Evolutionary conservation across 2,329 filamentous ascomycete species (phyloP).

Genomic region (Diaporthe capsici): DNA sequence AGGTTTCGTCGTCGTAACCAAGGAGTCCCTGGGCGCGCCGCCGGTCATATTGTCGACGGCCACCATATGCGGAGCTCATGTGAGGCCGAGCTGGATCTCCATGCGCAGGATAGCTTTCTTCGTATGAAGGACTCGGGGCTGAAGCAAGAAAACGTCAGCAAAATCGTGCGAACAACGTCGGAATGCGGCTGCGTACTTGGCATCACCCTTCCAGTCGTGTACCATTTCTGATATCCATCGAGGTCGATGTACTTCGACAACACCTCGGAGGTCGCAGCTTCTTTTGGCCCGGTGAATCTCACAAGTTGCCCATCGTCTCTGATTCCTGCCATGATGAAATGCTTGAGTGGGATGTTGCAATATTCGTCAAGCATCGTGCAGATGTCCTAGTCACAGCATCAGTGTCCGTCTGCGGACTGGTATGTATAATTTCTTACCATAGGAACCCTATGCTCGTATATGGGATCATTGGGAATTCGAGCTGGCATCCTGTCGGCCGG

Average conservation of each 20-base stretch:
- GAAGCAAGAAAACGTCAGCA: background rate
- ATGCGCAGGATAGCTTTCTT: constrained; percentile 44
- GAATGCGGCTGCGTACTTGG: constrained; percentile 43
- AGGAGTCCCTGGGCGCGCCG: constrained; percentile 45
- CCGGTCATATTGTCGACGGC: constrained; percentile 48
- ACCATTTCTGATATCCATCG: constrained; percentile 39
- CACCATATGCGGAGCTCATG: constrained; percentile 44
- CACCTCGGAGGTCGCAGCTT: constrained; percentile 39
- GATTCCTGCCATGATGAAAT: constrained; percentile 67
- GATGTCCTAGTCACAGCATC: constrained; percentile 57
- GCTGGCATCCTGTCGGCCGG: constrained; percentile 37
- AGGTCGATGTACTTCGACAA: constrained; percentile 46
- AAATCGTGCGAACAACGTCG: constrained; percentile 43
- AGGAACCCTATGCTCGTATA: constrained; percentile 40
- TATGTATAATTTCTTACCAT: constrained; percentile 36
- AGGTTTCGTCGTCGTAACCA: constrained; percentile 48
- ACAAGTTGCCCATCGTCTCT: constrained; percentile 62
- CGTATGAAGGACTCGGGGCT: constrained; percentile 41
- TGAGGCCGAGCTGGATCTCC: constrained; percentile 43
- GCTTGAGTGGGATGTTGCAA: constrained; percentile 65
- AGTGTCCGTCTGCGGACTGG: background rate
- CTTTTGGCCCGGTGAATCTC: constrained; percentile 61
- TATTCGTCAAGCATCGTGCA: constrained; percentile 65
- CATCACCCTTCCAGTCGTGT: constrained; percentile 37
- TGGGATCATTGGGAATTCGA: constrained; percentile 37